Conservation (phyloP, 257 asterid genomes). For the Agastache rugosa region DNA sequence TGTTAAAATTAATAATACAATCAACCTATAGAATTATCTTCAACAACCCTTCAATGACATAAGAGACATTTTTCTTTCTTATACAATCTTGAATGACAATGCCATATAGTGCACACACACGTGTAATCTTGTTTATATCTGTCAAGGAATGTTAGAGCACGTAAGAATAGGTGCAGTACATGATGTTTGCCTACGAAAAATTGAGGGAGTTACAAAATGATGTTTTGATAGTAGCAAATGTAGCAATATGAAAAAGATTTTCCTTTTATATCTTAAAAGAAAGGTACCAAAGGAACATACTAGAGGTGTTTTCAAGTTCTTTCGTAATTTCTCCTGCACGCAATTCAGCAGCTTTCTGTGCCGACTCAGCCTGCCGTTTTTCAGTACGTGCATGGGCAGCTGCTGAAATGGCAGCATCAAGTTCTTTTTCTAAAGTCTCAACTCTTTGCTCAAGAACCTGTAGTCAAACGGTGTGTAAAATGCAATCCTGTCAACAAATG, state of each 20-base stretch:
- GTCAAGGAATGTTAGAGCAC: slow-evolving; percentile 9
- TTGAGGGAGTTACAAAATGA: slow-evolving; percentile 11
- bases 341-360: slow-evolving; percentile 88
- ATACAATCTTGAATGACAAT: neutral
- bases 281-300: slow-evolving; percentile 50
- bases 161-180: slow-evolving; percentile 4
- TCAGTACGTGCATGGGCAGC: slow-evolving; percentile 95
- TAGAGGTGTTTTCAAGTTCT: slow-evolving; percentile 94
- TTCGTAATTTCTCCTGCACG: slow-evolving; percentile 75
- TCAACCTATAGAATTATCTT: slow-evolving; percentile 20
- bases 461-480: slow-evolving; percentile 31
- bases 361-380: slow-evolving; percentile 91
- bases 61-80: neutral
- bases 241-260: neutral
- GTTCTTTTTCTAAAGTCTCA: slow-evolving; percentile 84
- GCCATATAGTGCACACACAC: neutral
- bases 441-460: slow-evolving; percentile 99
- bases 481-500: slow-evolving; percentile 23
- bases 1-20: neutral
- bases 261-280: neutral
- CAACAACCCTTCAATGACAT: slow-evolving; percentile 18
- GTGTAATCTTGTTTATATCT: neutral
- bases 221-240: neutral
- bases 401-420: slow-evolving; percentile 93
- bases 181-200: neutral